Evolutionary conservation across 306 rosid genomes (phyloP), one percentile per base, ranked within the genome.

Genomic region (Purshia tridentata): DNA sequence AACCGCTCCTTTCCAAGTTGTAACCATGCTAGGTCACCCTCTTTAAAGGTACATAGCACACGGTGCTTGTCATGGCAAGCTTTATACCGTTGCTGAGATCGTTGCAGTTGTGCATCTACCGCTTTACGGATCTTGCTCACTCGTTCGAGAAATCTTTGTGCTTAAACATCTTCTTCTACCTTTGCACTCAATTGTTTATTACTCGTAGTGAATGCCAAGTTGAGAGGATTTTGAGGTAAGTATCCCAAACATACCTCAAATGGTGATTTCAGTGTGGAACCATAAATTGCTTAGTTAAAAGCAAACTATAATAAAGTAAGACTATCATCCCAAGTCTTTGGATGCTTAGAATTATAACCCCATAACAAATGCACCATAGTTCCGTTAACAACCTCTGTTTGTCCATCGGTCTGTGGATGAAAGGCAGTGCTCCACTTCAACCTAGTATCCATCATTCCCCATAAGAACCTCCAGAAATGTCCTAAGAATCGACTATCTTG

Each of bases 1-100:
- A 2, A 8, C n/a, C 23, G 2, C 7, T 52, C 23, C 3, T 52
- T 52, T 5, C 23, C n/a, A 9, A 41, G 51, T 10, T 41, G 19
- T 65, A 65, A 65, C 51, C 70, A 65, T 14, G 44, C 54, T 12
- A 65, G 12, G 20, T 65, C 51, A 41, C 70, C 53, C 44, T 9
- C 52, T 6, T 45, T 65, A 4, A 65, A 65, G 70, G 16, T 44
- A 45, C 47, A 16, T 8, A 6, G 54, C 14, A 42, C 23, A 16
- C 51, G 8, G 7, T 65, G 70, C 6, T 19, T 41, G 51, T 65
- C 70, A 65, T 65, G 51, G 16, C 37, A 0, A 6, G 2, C 52
- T 19, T 45, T 65, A 1, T 65, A 65, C n/a, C 0, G 5, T 6
- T 65, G 16, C 44, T 65, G 70, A 0, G 35, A 41, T n/a, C 8